Evolutionary conservation across 1,139 yeast species (phyloP).

Genomic region (Candida dubliniensis): DNA sequence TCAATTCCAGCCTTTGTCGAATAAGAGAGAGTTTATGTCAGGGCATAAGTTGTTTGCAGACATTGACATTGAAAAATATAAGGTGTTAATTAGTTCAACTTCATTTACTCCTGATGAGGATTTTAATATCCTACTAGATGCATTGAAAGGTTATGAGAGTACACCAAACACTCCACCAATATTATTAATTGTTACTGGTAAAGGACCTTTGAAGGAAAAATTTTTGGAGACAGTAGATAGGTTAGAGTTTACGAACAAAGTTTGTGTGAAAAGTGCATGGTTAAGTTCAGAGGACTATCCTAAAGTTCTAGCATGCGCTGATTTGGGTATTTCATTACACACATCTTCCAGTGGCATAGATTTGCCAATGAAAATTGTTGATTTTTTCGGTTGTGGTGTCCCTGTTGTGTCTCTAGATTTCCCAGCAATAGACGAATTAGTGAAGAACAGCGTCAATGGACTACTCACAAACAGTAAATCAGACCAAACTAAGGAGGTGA

Average conservation of each 20-base stretch:
- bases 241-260: conserved; percentile 44
- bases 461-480: conserved; percentile 30
- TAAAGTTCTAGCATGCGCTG: conserved; percentile 68
- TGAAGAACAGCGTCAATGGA: conserved; percentile 48
- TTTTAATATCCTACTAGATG: conserved; percentile 64
- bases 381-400: conserved; percentile 93
- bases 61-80: conserved; percentile 41
- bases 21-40: conserved; percentile 11
- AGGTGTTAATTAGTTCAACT: conserved; percentile 77
- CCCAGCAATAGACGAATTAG: conserved; percentile 69
- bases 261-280: conserved; percentile 72
- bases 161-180: conserved; percentile 46
- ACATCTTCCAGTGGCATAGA: conserved; percentile 91
- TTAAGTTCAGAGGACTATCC: conserved; percentile 81
- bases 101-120: conserved; percentile 98
- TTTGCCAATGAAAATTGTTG: conserved; percentile 95
- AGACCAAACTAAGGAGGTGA: conserved; percentile 49
- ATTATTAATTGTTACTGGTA: conserved; percentile 81
- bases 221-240: conserved; percentile 48
- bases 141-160: conserved; percentile 60
- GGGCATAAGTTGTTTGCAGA: conserved; percentile 36
- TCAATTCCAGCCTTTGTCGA: conserved; percentile 54
- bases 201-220: conserved; percentile 73
- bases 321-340: conserved; percentile 87
- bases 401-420: conserved; percentile 83